Conservation (phyloP, 2,329 filamentous ascomycete genomes). For the Fusarium sterilihyphosum region DNA sequence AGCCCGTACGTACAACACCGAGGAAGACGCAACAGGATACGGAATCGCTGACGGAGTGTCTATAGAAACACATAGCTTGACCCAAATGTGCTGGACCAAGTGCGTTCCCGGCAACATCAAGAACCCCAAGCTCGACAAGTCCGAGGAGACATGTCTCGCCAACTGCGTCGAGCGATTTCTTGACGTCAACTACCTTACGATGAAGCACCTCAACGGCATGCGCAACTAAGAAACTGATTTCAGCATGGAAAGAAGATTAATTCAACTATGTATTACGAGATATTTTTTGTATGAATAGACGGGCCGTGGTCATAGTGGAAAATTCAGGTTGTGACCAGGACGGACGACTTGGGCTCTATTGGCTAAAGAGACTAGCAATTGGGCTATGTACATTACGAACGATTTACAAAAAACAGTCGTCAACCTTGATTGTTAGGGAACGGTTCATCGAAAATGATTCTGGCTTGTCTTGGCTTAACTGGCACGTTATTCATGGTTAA, state of each 20-base stretch:
- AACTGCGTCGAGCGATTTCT: slow-evolving; percentile 96
- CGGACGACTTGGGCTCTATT: background rate
- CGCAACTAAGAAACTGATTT: slow-evolving; percentile 42
- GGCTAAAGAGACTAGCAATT: slow-evolving; percentile 2
- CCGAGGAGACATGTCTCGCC: slow-evolving; percentile 83
- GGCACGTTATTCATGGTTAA: background rate
- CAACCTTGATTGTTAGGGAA: background rate
- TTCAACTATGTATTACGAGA: slow-evolving; percentile 1
- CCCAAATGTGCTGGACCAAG: slow-evolving; percentile 92
- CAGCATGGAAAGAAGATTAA: background rate
- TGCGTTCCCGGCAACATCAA: slow-evolving; percentile 83
- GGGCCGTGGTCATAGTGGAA: slow-evolving; percentile 1
- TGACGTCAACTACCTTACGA: slow-evolving; percentile 85
- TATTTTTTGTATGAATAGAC: slow-evolving; percentile 31
- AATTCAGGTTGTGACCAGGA: background rate
- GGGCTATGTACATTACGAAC: slow-evolving; percentile 20
- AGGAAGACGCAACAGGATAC: background rate
- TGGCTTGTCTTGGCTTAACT: background rate
- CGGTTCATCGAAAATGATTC: background rate
- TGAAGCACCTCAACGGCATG: slow-evolving; percentile 81
- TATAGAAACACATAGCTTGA: slow-evolving; percentile 64
- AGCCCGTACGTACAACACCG: slow-evolving; percentile 59
- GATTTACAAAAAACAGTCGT: background rate
- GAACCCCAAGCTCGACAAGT: slow-evolving; percentile 75
- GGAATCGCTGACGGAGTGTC: slow-evolving; percentile 6